Percentiles rank a stretch among this genome's conserved stretches.
These are phyloP conservation scores for Trichoderma atroviride DNA, from an alignment of 2,329 filamentous ascomycete species.

Conservation along the genomic window DNA sequence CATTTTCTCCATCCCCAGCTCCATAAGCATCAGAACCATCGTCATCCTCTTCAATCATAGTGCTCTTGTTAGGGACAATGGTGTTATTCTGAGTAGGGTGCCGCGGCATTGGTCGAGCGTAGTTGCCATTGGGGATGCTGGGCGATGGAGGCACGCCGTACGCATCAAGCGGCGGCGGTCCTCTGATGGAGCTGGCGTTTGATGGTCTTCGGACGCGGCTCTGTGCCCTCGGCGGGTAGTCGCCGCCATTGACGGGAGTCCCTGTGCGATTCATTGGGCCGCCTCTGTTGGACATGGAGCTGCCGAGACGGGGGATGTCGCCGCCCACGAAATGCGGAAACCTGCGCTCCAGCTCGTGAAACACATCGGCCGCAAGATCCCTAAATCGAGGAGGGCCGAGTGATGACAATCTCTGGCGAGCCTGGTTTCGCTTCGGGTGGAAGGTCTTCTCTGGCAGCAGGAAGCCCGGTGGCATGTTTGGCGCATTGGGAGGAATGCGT, in stretches of 20 bases:
- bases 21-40: conserved; percentile 68
- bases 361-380: conserved; percentile 93
- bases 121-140: conserved; percentile 62
- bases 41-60: conserved; percentile 94
- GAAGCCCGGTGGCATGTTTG: conserved; percentile 65
- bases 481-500: conserved; percentile 55
- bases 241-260: conserved; percentile 63
- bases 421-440: conserved; percentile 96
- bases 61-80: conserved; percentile 96
- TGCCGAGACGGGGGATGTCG: conserved; percentile 69
- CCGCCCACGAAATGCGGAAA: conserved; percentile 77
- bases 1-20: conserved; percentile 34
- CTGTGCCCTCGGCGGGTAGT: conserved; percentile 54
- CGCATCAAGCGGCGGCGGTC: conserved; percentile 46
- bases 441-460: conserved; percentile 85
- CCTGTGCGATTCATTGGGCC: conserved; percentile 62
- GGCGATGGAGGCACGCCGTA: conserved; percentile 63
- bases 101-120: conserved; percentile 78
- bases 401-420: conserved; percentile 91
- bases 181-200: conserved; percentile 63
- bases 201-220: conserved; percentile 61
- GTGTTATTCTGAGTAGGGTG: conserved; percentile 89
- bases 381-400: conserved; percentile 84
- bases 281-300: conserved; percentile 65
- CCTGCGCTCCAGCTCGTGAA: conserved; percentile 87